Evolutionary conservation across 768 basidiomycete species (phyloP), one percentile per base, ranked within the genome.

Genomic region (Kwoniella mangroviensis): DNA sequence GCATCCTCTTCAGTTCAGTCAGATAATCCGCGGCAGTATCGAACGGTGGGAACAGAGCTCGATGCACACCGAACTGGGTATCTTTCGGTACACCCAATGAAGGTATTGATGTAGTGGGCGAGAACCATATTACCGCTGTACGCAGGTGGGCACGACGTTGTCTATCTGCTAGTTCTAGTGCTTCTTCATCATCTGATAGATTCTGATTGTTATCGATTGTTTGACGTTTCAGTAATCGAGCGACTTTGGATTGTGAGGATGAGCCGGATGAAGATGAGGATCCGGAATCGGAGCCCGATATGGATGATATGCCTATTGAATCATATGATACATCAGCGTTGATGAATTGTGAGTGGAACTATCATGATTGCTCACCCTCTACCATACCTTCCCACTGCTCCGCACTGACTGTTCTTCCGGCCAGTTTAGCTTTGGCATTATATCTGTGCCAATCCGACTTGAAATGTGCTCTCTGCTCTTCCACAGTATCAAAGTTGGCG

Each of bases 401-500:
- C 79, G 93, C 92, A 0, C 88, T 85, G 22, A 94, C 88, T 26
- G 89, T 83, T n/a, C 70, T 62, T 40, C 73, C 75, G 26, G 63
- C 90, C 61, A 86, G 84, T 66, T 89, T 89, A 57, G 88, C 87
- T 84, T 96, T 97, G 74, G 94, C 92, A 81, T 98, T 98, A 85
- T 96, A 98, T 68, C 94, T 88, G 86, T 99, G 96, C 97, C 96
- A 98, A 83, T 99, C 96, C 11, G 92, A 92, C 74, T 90, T 89
- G 82, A 92, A 97, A 83, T 98, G 96, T 1, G 84, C 81, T 61
- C 94, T 87, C 76, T 98, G 94, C 68, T 91, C 91, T 42, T 91
- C 89, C 6, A 98, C 87, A 67, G 90, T 89, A 13, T 84, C 73
- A 73, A 98, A 98, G 0, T 84, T 76, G 2, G 87, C 86, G 4